phyloP scores from a whole-genome alignment of 306 rosid species.

The Dryas drummondii region DNA sequence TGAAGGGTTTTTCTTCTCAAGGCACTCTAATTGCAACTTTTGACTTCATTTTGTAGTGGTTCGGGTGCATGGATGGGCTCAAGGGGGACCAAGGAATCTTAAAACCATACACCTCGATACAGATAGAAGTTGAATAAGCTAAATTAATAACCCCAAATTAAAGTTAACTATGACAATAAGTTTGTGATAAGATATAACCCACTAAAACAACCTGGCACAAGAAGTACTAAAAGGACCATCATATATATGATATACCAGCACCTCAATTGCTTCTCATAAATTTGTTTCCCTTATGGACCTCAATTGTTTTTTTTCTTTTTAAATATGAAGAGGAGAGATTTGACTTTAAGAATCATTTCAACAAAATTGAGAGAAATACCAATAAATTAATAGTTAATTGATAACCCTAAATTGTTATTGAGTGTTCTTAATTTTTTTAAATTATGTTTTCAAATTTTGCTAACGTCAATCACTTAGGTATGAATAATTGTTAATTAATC shows the following conservation, averaged over 20 bases:
- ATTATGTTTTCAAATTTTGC: no score
- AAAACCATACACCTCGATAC: conserved; percentile 16
- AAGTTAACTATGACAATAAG: conserved; percentile 35
- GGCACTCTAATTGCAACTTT: conserved; percentile 67
- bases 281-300: no score
- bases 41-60: conserved; percentile 58
- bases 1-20: conserved; percentile 47
- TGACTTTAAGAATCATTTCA: no score
- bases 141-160: conserved; percentile 37
- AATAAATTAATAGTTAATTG: no score
- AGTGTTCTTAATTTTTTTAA: no score
- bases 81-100: conserved; percentile 53
- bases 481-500: no score
- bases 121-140: conserved; percentile 27
- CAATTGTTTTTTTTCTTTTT: background rate
- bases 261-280: background rate
- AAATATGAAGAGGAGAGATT: no score
- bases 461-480: no score
- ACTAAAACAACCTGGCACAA: conserved; percentile 14
- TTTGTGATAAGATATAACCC: conserved; percentile 30
- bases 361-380: no score
- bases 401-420: no score
- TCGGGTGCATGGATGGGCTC: conserved; percentile 35
- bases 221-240: background rate
- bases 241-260: background rate